phyloP scores from a whole-genome alignment of 2,329 filamentous ascomycete genomes.

The Verticillium longisporum region DNA sequence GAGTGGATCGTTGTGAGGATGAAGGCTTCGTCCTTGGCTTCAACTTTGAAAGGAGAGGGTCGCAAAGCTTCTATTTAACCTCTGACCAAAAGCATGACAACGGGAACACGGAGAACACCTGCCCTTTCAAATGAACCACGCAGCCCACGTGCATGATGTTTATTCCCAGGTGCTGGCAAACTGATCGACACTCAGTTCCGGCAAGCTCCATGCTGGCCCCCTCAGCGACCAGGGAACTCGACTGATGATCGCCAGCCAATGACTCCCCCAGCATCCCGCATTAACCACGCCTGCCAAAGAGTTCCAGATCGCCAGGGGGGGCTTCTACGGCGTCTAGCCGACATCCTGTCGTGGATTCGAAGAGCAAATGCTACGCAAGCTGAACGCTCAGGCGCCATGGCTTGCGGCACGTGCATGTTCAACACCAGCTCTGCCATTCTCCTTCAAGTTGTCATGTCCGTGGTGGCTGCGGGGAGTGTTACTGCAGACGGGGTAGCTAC shows the following conservation, averaged over 20 bases:
- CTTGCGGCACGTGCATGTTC: neutral
- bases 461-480: neutral
- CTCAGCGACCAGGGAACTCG: neutral
- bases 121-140: neutral
- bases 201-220: neutral
- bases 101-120: neutral
- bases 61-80: neutral
- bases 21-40: neutral
- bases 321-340: neutral
- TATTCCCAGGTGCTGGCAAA: neutral
- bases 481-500: neutral
- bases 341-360: neutral
- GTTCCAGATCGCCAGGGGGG: neutral
- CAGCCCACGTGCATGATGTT: neutral
- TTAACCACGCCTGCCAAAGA: neutral
- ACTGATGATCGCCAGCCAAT: neutral
- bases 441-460: neutral
- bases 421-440: neutral
- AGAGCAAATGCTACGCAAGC: neutral
- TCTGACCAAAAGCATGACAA: neutral
- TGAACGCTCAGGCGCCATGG: neutral
- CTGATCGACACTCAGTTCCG: neutral
- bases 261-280: neutral
- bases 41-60: neutral
- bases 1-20: no score